Base-by-base conservation (phyloP, 148 eudicot genomes). In the Fagopyrum tataricum region DNA sequence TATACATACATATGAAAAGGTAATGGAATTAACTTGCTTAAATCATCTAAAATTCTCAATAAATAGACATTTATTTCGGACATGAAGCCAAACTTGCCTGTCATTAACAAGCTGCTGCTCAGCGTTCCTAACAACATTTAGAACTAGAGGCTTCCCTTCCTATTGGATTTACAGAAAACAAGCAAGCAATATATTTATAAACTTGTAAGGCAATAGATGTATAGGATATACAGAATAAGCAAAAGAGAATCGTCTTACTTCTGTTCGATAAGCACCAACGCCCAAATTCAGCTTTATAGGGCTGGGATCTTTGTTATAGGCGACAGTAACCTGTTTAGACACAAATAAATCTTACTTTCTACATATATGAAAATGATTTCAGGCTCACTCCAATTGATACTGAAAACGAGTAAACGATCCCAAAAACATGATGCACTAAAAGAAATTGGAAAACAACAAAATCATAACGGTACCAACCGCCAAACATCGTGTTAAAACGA, bases 141-240 rank as follows among this genome's bases (percentile, higher is more conserved):
- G 83, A 74, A 95, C 97, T 79, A 95, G 86, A 70, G 99, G 99
- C 80, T 95, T 95, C 21, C 99, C 99, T 92, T 95, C 99, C 99
- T 95, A 51, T 18, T 43, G 18, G 37, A 46, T 37, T 14, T 21
- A 15, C 15, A 13, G 43, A 31, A 62, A 6, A 31, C 15, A 62
- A 15, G 20, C 41, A 62, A 31, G 37, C 37, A 31, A 31, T 31
- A 31, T 2, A 15, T 13, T 5, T 15, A 62, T 31, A 62, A 62
- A 37, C 15, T 31, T 62, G 6, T 37, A 14, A 62, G 31, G 41
- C 67, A 26, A 61, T 39, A 24, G 12, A 10, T n/a, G 67, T 24
- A 61, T 5, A 11, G 26, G 6, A 11, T 4, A 11, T 26, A 11
- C 9, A 53, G 59, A 20, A 53, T 18, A 59, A 31, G 13, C 0